Percentiles rank a stretch among this genome's conserved stretches.
Conservation (phyloP, 164 flowering plant genomes). For the Dillenia turbinata region DNA sequence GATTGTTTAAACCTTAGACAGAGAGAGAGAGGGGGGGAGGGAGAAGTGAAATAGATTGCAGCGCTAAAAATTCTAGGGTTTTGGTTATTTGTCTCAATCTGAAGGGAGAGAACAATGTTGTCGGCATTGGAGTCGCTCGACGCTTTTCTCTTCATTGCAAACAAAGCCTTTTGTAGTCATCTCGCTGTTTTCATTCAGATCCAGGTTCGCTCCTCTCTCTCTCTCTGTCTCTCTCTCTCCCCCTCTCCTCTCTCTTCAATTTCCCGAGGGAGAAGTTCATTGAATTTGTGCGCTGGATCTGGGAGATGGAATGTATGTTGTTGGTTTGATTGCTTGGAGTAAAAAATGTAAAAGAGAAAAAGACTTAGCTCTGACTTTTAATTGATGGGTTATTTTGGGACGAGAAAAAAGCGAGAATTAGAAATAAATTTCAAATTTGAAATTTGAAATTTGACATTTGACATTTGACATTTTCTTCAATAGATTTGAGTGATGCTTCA, state of each 20-base stretch:
- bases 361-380: too few species aligned
- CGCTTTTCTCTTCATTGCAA: slow-evolving; percentile 52
- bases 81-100: not conserved
- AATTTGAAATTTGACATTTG: too few species aligned
- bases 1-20: too few species aligned
- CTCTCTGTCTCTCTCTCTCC: not conserved
- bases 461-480: too few species aligned
- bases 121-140: slow-evolving; percentile 42
- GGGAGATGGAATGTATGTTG: not conserved
- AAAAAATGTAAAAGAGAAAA: too few species aligned
- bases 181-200: slow-evolving; percentile 81
- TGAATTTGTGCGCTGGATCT: not conserved
- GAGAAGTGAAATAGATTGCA: too few species aligned
- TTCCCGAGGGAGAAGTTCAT: not conserved
- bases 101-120: slow-evolving; percentile 24
- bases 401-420: too few species aligned
- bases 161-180: slow-evolving; percentile 56
- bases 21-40: slow-evolving; percentile 1
- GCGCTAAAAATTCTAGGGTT: not conserved
- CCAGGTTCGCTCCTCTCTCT: slow-evolving; percentile 50
- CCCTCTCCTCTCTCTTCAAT: slow-evolving; percentile 1
- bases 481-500: too few species aligned
- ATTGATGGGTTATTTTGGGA: too few species aligned
- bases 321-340: not conserved
- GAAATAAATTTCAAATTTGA: too few species aligned